Base-by-base conservation (phyloP, 768 basidiomycete genomes). In the Suillus luteus region DNA sequence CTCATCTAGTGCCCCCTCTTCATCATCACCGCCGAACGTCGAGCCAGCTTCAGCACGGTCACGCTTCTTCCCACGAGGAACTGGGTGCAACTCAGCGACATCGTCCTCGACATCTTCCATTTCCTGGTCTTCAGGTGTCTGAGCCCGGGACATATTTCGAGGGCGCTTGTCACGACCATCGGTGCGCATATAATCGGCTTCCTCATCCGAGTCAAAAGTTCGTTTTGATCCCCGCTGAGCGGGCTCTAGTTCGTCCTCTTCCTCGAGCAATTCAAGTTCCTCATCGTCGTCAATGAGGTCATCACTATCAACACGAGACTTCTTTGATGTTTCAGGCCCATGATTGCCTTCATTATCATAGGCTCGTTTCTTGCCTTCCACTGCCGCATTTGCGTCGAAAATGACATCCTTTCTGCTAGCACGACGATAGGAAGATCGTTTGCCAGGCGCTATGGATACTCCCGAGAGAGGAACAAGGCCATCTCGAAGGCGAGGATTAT, bases 41-140 rank as follows among this genome's bases (percentile, higher is more conserved):
- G 89, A 90, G 8, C 84, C 90, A 62, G 89, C 89, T 70, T 90
- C 89, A 8, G 83, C 82, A 46, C 88, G 87, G 74, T 89, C 89
- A 65, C 91, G 86, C 77, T 93, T 93, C 80, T 84, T 90, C 52
- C 90, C 90, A 64, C 75, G 68, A 37, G 73, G 68, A 62, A 75
- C 69, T 55, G 76, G 74, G 61, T 69, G 73, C 57, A 81, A 72
- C 59, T 80, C 81, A 27, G 73, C 70, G 22, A 79, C 78, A 67
- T 84, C 83, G 57, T 76, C 80, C 24, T 80, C 78, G 31, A 81
- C 72, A 27, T 78, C 77, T 57, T 76, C 76, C 65, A 77, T 73
- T 37, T 69, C 72, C 63, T 75, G 71, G 67, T 72, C 72, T 64
- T 75, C 69, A 62, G 71, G 71, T 57, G 73, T 73, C 63, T 80